These are phyloP conservation scores for Ganoderma lucidum DNA, from an alignment of 1,284 basidiomycete species.

Conservation along the genomic window DNA sequence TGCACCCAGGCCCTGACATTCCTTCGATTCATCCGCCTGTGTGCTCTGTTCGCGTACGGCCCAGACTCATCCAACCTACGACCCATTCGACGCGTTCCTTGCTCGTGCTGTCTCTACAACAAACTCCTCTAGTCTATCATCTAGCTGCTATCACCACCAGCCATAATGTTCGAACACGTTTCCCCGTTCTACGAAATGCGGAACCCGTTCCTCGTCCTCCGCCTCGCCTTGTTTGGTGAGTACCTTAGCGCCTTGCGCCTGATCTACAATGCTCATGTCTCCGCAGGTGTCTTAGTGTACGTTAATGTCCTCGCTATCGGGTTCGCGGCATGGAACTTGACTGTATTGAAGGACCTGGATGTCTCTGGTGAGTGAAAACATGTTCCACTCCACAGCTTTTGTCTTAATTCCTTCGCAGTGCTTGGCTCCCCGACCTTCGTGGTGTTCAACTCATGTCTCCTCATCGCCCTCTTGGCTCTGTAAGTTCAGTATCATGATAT, in stretches of 20 bases:
- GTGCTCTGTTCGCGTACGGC: constrained; percentile 17
- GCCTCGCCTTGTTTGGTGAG: constrained; percentile 66
- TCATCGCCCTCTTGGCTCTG: constrained; percentile 55
- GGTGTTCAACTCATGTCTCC: constrained; percentile 55
- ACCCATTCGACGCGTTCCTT: constrained; percentile 21
- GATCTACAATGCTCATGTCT: not conserved
- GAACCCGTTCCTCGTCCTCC: constrained; percentile 58
- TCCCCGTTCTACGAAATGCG: constrained; percentile 37
- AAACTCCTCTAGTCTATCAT: constrained; percentile 15
- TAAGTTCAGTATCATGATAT: constrained; percentile 44
- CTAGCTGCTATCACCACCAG: constrained; percentile 6
- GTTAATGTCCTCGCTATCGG: constrained; percentile 59
- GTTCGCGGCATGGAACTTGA: constrained; percentile 67
- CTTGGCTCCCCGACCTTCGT: constrained; percentile 57
- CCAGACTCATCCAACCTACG: constrained; percentile 17
- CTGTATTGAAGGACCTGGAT: constrained; percentile 45
- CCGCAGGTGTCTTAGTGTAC: constrained; percentile 58
- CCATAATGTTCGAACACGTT: constrained; percentile 27
- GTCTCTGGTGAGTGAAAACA: constrained; percentile 44
- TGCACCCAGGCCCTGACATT: constrained; percentile 11
- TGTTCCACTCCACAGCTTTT: not conserved
- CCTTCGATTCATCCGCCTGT: constrained; percentile 25
- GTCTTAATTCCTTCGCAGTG: not conserved
- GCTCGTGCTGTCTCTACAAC: constrained; percentile 21
- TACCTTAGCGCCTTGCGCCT: constrained; percentile 12